These are phyloP conservation scores for Tetraselmis chui DNA, from an alignment of 139 green algal genomes.

Conservation along the genomic window DNA sequence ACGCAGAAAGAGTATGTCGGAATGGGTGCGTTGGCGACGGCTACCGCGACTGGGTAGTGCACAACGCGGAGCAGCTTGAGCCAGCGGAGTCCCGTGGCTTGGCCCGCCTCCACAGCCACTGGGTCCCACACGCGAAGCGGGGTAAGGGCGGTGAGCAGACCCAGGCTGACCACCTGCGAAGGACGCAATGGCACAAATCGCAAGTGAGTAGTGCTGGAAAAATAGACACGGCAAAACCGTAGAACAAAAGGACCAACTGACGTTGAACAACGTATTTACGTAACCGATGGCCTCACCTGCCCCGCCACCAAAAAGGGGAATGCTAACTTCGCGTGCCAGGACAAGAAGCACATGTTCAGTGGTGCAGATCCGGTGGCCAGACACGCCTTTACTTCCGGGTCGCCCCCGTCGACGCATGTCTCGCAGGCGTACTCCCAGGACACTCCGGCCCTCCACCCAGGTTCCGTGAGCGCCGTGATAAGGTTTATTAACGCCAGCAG, in stretches of 20 bases:
- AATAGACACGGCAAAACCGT: no score
- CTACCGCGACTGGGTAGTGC: not conserved
- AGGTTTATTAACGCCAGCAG: not conserved
- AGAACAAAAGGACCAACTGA: no score
- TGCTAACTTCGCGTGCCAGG: not conserved
- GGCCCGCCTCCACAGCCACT: not conserved
- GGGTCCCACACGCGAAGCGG: not conserved
- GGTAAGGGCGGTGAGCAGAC: not conserved
- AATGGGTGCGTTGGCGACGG: not conserved
- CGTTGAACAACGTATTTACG: no score
- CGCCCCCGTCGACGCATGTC: no score
- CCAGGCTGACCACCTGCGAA: not conserved
- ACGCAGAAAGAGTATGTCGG: not conserved
- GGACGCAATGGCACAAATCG: no score
- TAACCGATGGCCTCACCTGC: no score
- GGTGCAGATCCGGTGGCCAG: not conserved
- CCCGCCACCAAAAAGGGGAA: not conserved
- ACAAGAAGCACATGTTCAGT: not conserved
- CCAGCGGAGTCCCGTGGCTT: not conserved
- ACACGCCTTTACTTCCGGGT: no score
- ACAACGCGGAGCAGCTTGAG: not conserved
- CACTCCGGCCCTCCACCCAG: not conserved
- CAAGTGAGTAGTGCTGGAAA: no score
- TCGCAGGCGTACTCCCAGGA: not conserved
- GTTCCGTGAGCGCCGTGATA: not conserved